Evolutionary conservation across 306 rosid species (phyloP), one percentile per base, ranked within the genome.

Genomic region (Crataegus laevigata): DNA sequence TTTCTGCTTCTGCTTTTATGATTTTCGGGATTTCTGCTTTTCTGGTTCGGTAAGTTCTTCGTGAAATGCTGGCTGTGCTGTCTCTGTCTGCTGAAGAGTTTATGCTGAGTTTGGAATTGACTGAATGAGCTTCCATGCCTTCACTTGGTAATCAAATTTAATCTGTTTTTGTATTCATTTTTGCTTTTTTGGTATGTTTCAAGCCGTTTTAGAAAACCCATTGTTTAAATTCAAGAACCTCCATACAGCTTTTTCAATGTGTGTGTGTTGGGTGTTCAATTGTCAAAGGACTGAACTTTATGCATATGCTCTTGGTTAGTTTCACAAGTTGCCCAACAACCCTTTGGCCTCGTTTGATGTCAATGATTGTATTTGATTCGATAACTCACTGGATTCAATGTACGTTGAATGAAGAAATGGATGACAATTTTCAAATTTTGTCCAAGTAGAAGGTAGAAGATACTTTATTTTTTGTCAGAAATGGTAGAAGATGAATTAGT

Each of bases 41-140:
- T 70, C 26, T 70, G 47, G 43, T 32, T 11, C 22, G 2, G 40
- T 72, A 59, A 72, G 54, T 25, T 58, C 55, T 4, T 19, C 66
- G 43, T 73, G 68, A 60, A 60, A 73, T 60, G 77, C 69, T 60
- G 77, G 40, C 4, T 55, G n/a, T 34, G 43, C 77, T 55, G 76
- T 45, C 10, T 24, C 6, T 75, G 52, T 74, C 42, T 62, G 40
- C 71, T 72, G 66, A 52, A 70, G 79, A 15, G 54, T 47, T 80
- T 52, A 55, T 81, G 50, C 70, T 61, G 81, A 51, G 80, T 57
- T 68, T 73, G 85, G 72, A 75, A 52, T 85, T 84, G 82, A 78
- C 80, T 90, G 97, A 84, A 92, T 88, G 93, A 87, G 90, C 93
- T 83, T 83, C 91, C 92, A 94, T 94, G 97, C 94, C 91, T 91